Percentiles rank a stretch among this genome's conserved stretches.
phyloP scores from a whole-genome alignment of 495 filamentous ascomycete genomes.

The Lasiosphaeria miniovina region DNA sequence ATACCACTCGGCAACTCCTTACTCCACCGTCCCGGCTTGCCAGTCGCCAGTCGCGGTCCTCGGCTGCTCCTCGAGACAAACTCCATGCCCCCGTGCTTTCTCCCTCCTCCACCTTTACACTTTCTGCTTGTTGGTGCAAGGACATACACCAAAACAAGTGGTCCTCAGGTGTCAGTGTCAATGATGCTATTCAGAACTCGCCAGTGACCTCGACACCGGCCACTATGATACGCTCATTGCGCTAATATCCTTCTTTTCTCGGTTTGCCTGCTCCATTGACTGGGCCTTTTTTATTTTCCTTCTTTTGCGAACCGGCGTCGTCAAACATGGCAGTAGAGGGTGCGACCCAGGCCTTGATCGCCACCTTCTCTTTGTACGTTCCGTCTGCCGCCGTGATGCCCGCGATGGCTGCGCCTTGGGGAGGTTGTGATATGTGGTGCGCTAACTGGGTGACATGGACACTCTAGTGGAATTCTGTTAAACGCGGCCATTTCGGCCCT shows the following conservation, averaged over 20 bases:
- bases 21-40: neutral
- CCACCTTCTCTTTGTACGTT: constrained; percentile 54
- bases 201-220: constrained; percentile 20
- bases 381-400: too few relatives aligned
- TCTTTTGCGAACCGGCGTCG: constrained; percentile 19
- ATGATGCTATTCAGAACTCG: constrained; percentile 27
- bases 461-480: constrained; percentile 47
- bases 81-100: neutral
- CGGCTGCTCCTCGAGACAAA: constrained; percentile 1
- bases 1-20: neutral
- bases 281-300: constrained; percentile 38
- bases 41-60: neutral
- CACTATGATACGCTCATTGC: constrained; percentile 32
- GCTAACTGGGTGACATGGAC: neutral
- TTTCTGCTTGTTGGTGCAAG: constrained; percentile 20
- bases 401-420: neutral
- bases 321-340: constrained; percentile 46
- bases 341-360: constrained; percentile 48
- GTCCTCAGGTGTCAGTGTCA: constrained; percentile 23
- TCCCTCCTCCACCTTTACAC: constrained; percentile 21
- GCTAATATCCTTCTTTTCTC: constrained; percentile 29
- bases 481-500: constrained; percentile 50
- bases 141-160: constrained; percentile 7
- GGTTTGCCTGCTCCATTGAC: constrained; percentile 50
- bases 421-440: constrained; percentile 4